Evolutionary conservation across 2,329 filamentous ascomycete genomes (phyloP).

Genomic region (Tolypocladium sp.): DNA sequence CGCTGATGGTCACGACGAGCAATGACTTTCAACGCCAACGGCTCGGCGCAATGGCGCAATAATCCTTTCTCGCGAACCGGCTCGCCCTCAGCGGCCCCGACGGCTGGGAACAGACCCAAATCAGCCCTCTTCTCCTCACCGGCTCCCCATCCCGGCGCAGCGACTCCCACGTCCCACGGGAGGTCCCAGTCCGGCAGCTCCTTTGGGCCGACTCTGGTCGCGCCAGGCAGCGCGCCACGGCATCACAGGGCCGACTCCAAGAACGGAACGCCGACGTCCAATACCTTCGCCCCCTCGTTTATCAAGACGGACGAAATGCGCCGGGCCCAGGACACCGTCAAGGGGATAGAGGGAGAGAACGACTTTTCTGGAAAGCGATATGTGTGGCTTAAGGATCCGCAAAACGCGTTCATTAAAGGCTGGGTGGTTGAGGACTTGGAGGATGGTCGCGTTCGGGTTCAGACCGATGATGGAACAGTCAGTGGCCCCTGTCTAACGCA

Average conservation of each 20-base stretch:
- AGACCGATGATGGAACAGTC: slow-evolving; percentile 88
- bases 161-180: slow-evolving; percentile 44
- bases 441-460: slow-evolving; percentile 64
- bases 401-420: slow-evolving; percentile 82
- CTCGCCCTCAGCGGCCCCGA: slow-evolving; percentile 56
- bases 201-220: slow-evolving; percentile 30
- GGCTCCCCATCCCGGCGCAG: slow-evolving; percentile 27
- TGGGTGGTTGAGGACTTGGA: slow-evolving; percentile 79
- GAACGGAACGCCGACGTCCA: slow-evolving; percentile 54
- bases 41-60: slow-evolving; percentile 59
- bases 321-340: slow-evolving; percentile 43
- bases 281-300: slow-evolving; percentile 91
- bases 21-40: slow-evolving; percentile 26
- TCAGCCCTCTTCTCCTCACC: slow-evolving; percentile 65
- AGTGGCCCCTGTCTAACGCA: slow-evolving; percentile 21
- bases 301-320: slow-evolving; percentile 80
- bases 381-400: slow-evolving; percentile 88
- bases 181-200: slow-evolving; percentile 61
- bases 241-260: slow-evolving; percentile 52
- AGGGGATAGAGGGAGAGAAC: slow-evolving; percentile 89
- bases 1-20: slow-evolving; percentile 12
- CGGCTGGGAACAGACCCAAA: slow-evolving; percentile 53
- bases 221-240: slow-evolving; percentile 24
- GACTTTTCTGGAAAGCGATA: slow-evolving; percentile 98
- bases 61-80: slow-evolving; percentile 69